Evolutionary conservation across 2,329 filamentous ascomycete genomes (phyloP).

Genomic region (Aspergillus alliaceus): DNA sequence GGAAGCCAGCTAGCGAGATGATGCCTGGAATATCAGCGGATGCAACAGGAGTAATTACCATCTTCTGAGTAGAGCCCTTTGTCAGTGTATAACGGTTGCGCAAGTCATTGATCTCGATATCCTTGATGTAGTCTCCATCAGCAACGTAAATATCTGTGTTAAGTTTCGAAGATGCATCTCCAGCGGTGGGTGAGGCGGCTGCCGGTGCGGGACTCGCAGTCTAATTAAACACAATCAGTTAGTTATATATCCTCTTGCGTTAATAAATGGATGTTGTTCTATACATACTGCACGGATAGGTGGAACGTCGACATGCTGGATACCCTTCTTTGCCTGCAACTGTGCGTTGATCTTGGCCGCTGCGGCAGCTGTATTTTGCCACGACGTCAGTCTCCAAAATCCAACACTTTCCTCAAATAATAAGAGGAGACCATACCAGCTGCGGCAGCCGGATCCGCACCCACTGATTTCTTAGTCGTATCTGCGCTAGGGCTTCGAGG

Average conservation of each 20-base stretch:
- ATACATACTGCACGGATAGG: constrained; percentile 65
- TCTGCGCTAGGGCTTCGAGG: constrained; percentile 49
- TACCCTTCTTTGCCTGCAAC: constrained; percentile 80
- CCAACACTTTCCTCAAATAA: not conserved
- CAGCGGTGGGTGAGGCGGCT: constrained; percentile 53
- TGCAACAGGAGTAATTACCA: constrained; percentile 87
- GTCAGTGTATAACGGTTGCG: constrained; percentile 96
- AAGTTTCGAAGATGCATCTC: constrained; percentile 58
- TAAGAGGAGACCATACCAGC: constrained; percentile 60
- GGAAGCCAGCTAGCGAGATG: constrained; percentile 37
- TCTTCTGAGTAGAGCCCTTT: constrained; percentile 96
- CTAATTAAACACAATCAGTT: constrained; percentile 21
- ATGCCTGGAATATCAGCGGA: constrained; percentile 65
- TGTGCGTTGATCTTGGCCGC: constrained; percentile 85
- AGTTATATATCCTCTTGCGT: not conserved
- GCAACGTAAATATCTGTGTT: constrained; percentile 90
- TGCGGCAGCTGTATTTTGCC: constrained; percentile 66
- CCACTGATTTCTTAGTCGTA: constrained; percentile 45
- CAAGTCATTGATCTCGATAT: constrained; percentile 98
- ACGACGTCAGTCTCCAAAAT: constrained; percentile 10
- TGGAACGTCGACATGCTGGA: constrained; percentile 86
- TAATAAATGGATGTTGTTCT: not conserved
- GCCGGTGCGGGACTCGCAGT: constrained; percentile 53
- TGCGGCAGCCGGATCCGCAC: constrained; percentile 70
- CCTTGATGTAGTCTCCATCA: constrained; percentile 97